Conservation (phyloP, 805 yeast genomes). For the Kodamaea hsintzibuensis region DNA sequence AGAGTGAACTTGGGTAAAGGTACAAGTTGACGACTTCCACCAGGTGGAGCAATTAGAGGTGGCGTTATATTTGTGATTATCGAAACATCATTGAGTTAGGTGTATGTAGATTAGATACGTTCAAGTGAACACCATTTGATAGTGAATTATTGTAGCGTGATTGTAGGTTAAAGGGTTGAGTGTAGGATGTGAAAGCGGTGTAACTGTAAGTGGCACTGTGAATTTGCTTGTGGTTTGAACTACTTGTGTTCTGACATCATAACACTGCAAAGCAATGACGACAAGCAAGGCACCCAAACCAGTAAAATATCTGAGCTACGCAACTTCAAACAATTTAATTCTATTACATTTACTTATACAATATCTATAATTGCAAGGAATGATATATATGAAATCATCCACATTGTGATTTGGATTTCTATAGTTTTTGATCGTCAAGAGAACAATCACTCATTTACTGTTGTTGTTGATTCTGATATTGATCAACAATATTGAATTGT, state of each 20-base stretch:
- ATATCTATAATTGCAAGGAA: not conserved
- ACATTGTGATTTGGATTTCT: no score
- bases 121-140: not conserved
- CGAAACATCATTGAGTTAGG: not conserved
- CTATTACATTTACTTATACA: not conserved
- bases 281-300: no score
- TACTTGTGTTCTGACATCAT: no score
- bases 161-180: not conserved
- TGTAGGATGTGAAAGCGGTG: no score
- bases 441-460: no score
- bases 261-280: no score
- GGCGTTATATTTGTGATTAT: not conserved
- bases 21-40: not conserved
- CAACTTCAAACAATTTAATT: not conserved
- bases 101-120: slow-evolving; percentile 1
- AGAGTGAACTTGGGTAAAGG: not conserved
- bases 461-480: not conserved
- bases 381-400: not conserved
- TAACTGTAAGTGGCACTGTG: no score
- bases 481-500: not conserved
- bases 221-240: no score
- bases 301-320: no score
- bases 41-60: not conserved
- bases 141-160: not conserved
- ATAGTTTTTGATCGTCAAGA: no score